Base-by-base conservation (phyloP, 2,329 filamentous ascomycete genomes). In the Venturia nashicola region DNA sequence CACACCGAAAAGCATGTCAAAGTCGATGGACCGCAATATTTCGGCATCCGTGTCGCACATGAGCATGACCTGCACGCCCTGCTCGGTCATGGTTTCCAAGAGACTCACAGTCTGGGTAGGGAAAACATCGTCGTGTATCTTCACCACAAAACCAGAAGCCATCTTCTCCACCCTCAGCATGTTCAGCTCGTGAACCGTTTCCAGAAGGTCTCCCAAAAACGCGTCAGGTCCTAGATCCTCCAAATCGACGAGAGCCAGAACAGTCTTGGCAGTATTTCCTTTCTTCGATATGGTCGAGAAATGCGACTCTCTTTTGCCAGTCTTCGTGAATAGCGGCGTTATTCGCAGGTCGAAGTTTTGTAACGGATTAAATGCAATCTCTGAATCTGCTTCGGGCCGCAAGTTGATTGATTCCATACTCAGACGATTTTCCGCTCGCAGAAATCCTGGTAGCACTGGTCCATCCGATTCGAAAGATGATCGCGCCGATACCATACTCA, bases 341-440 rank as follows among this genome's bases (percentile, higher is more conserved):
- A 60, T 43, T 16, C 39, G 36, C 12, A 60, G 36, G 36, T 60
- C 59, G 27, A 57, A 57, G 18, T 57, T 57, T 27, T 57, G 51
- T 34, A 57, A 20, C 8, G 51, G 51, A 11, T 57, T 57, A 23
- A 57, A 57, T 9, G 51, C 51, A 20, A 57, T 57, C 14, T 57
- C 51, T 8, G 51, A n/a, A 20, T 57, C 51, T n/a, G 51, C 32
- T 20, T 57, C 51, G 8, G 51, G 51, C 7, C 27, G 27, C 27
- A 57, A 14, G 16, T 57, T 57, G 39, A 57, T 57, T 18, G 51
- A 57, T 57, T 57, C 51, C 51, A 57, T 57, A 20, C 51, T 57
- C 16, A 36, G n/a, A 2, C 51, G 51, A 57, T 57, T 57, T 34
- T 57, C 51, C 32, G 51, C 14, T n/a, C 51, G 51, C 51, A 57